These are phyloP conservation scores for Penicillium thymicola DNA, from an alignment of 2,329 filamentous ascomycete species.

Conservation along the genomic window DNA sequence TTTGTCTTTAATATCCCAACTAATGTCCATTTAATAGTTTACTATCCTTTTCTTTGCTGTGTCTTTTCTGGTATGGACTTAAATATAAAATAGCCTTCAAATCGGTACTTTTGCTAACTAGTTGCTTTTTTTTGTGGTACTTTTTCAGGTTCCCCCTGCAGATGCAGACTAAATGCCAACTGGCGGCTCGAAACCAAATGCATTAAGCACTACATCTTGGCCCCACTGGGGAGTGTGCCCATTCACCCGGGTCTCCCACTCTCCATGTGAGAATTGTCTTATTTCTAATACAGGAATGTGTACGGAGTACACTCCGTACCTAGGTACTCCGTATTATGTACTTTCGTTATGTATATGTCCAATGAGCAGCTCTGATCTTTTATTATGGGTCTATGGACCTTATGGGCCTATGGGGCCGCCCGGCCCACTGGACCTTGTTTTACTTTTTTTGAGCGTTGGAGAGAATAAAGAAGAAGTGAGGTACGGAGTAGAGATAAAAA, in stretches of 20 bases:
- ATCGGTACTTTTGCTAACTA: not conserved
- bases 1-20: not conserved
- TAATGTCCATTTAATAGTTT: not conserved
- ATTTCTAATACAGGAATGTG: not conserved
- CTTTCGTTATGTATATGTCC: not conserved
- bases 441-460: not conserved
- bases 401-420: constrained; percentile 1
- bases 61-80: not conserved
- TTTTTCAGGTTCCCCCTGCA: not conserved
- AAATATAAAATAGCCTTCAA: not conserved
- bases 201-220: constrained; percentile 32
- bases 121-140: not conserved
- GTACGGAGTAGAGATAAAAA: not conserved
- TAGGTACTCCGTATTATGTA: not conserved
- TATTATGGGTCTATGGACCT: not conserved
- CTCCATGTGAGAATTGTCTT: constrained; percentile 1
- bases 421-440: constrained; percentile 6
- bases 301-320: not conserved
- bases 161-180: not conserved
- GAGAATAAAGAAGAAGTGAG: not conserved
- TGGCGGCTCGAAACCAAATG: constrained; percentile 11
- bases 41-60: not conserved
- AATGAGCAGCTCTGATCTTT: not conserved
- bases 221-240: constrained; percentile 21
- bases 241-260: constrained; percentile 13